Conservation (phyloP, 2,329 filamentous ascomycete species). For the Beauveria varroae region DNA sequence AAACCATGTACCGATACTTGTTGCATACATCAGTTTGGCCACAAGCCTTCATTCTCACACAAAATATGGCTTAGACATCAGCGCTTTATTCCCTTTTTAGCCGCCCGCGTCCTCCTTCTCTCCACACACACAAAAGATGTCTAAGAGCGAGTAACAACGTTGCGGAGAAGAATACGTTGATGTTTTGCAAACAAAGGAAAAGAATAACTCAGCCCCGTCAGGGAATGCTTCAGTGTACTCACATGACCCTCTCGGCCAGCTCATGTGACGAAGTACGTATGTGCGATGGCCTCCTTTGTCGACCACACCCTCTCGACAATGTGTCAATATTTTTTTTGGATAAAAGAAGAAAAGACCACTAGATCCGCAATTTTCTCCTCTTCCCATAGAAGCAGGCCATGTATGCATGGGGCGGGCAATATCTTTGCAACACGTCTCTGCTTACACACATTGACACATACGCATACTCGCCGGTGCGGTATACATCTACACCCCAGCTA, state of each 20-base stretch:
- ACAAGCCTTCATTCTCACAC: too few species aligned
- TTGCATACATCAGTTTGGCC: too few species aligned
- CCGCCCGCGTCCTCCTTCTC: too few species aligned
- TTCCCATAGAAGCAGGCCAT: not conserved
- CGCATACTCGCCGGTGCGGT: not conserved
- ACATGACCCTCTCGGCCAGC: not conserved
- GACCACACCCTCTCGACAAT: not conserved
- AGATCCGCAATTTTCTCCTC: not conserved
- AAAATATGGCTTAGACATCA: too few species aligned
- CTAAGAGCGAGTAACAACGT: too few species aligned
- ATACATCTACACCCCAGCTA: not conserved
- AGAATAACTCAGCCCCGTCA: not conserved
- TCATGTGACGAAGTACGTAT: slow-evolving; percentile 4
- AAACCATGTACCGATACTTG: too few species aligned
- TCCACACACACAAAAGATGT: too few species aligned
- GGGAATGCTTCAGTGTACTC: not conserved
- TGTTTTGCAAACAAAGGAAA: not conserved
- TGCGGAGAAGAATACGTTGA: too few species aligned
- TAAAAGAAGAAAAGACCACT: not conserved
- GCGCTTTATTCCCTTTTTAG: too few species aligned
- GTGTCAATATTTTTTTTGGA: not conserved
- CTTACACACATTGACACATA: not conserved
- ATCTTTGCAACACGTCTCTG: not conserved
- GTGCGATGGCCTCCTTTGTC: not conserved
- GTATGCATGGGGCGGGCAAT: not conserved